Base-by-base conservation (phyloP, 306 rosid genomes). In the Myrica gale region DNA sequence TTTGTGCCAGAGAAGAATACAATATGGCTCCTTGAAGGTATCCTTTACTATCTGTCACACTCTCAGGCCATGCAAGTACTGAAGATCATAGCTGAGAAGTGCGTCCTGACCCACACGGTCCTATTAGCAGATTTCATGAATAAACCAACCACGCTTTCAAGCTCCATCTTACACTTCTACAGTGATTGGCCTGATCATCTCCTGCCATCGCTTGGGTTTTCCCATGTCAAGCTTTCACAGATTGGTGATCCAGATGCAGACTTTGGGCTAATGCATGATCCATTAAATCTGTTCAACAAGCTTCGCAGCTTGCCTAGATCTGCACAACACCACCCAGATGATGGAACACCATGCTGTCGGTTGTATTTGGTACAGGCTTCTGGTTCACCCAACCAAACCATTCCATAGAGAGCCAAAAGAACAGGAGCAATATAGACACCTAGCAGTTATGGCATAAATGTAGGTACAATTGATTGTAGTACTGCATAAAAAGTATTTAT, bases 161-260 rank as follows among this genome's bases (percentile, higher is more conserved):
- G 78, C 63, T 92, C 98, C 47, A 75, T 83, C 50, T 95, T 88
- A 83, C 93, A 90, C 78, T 92, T 95, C 88, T 95, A 95, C 82
- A 86, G 99, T 78, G 99, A 95, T 80, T 95, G 99, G 97, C 99
- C 98, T 4, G 99, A 92, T 57, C 92, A 90, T 73, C 97, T 95
- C 79, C 84, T 95, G 48, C 99, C 99, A 77, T 89, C 97, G 53
- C 87, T 95, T 47, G 99, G 97, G 37, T 95, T 92, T 83, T 69
- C 88, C 41, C 80, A 78, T 45, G 97, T 92, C 32, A 87, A 79
- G 72, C 97, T 95, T 74, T 92, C 99, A 47, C 99, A 95, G 77
- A 95, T 92, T 85, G 98, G 97, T 21, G 98, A 95, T 58, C 97
- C 97, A 71, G 98, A 95, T 84, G 98, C 98, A 56, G 86, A 92